A percentile compares a stretch with the other conserved stretches of the same genome.
These are phyloP conservation scores for Glonium stellatum DNA, from an alignment of 495 filamentous ascomycete species.

Conservation along the genomic window DNA sequence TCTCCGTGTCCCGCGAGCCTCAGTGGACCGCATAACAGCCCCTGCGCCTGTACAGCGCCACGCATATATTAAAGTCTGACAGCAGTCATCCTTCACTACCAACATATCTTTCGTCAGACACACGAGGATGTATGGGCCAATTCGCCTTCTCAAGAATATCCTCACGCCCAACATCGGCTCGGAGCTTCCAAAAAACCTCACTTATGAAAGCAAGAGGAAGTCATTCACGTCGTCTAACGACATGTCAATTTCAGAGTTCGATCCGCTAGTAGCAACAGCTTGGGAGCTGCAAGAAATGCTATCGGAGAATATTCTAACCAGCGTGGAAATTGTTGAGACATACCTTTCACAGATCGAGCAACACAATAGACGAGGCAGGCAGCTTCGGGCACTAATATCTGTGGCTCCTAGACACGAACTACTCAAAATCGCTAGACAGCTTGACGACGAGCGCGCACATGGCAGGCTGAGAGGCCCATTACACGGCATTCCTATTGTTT, in stretches of 20 bases:
- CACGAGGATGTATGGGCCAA: background rate
- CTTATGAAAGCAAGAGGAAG: background rate
- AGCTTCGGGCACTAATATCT: conserved; percentile 39
- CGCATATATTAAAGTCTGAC: background rate
- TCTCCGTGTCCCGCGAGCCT: background rate
- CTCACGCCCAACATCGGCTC: background rate
- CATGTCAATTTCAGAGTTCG: conserved; percentile 20
- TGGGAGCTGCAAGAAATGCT: conserved; percentile 41
- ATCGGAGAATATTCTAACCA: conserved; percentile 36
- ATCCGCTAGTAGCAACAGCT: conserved; percentile 41
- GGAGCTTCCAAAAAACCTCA: background rate
- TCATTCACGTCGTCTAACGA: conserved; percentile 3
- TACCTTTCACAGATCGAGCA: conserved; percentile 47
- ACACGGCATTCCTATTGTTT: conserved; percentile 41
- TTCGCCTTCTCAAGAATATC: background rate
- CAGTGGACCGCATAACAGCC: background rate
- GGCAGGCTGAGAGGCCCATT: conserved; percentile 34
- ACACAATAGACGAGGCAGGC: conserved; percentile 37
- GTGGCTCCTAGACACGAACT: conserved; percentile 33
- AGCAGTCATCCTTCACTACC: background rate
- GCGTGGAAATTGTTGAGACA: conserved; percentile 41
- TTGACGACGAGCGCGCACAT: conserved; percentile 36
- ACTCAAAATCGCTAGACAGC: conserved; percentile 28
- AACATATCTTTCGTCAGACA: background rate
- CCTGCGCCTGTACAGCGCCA: background rate